Evolutionary conservation across 495 filamentous ascomycete species (phyloP).

Genomic region (Neurospora terricola): DNA sequence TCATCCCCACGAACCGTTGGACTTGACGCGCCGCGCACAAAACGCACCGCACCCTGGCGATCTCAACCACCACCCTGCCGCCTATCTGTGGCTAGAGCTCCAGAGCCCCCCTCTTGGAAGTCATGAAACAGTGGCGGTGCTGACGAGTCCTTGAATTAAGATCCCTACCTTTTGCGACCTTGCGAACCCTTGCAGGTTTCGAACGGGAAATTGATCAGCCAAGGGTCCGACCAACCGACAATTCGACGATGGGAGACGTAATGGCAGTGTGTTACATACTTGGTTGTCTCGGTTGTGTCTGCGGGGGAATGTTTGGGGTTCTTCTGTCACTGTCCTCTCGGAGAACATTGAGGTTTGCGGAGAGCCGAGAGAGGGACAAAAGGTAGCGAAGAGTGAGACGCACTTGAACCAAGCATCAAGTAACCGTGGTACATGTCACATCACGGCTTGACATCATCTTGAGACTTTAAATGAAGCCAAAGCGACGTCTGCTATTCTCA

Average conservation of each 20-base stretch:
- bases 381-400: neutral
- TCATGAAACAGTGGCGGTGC: conserved; percentile 21
- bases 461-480: neutral
- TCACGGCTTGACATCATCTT: neutral
- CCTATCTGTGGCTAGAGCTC: neutral
- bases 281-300: neutral
- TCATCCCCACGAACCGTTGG: neutral
- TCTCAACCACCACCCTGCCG: neutral
- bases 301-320: neutral
- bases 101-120: neutral
- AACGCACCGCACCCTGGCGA: neutral
- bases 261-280: neutral
- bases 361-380: neutral
- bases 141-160: conserved; percentile 2
- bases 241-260: neutral
- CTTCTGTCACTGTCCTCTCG: neutral
- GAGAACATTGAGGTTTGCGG: neutral
- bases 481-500: neutral
- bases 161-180: neutral
- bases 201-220: conserved; percentile 17
- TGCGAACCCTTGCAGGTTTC: neutral
- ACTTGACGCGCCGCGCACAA: neutral
- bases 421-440: neutral
- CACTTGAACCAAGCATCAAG: neutral
- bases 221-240: conserved; percentile 1